Evolutionary conservation across 805 yeast species (phyloP), one percentile per base, ranked within the genome.

Genomic region (Candida manassasensis): DNA sequence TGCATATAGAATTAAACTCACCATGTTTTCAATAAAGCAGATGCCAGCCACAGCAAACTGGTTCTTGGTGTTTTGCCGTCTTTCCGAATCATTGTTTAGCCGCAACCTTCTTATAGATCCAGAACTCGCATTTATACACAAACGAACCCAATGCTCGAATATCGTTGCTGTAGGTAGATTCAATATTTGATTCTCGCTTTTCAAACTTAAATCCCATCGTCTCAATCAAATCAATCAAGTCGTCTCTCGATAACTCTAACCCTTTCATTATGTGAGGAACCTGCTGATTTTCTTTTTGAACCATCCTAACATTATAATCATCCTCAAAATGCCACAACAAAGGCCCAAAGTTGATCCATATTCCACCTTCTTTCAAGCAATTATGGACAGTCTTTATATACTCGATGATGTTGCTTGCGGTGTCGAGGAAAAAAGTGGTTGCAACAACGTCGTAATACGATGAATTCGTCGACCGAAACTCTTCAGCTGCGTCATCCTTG

Each of bases 281-380:
- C 7, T 16, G 27, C 10, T 49, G 44, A 19, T 56, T 49, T 3
- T 47, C 49, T 1, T 40, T 34, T 6, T 53, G 43, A 3, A 45
- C 47, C 34, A 41, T 34, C 7, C 38, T 21, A 7, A 56, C 48
- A 11, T 57, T 58, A 12, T 54, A 61, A 21, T 69, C 73, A 37
- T 71, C 73, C 45, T 81, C 88, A 49, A 70, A 78, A 54, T 83
- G 90, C 88, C 88, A 80, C 34, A 78, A 56, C 29, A 80, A 55
- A 0, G 86, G 87, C 0, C 88, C 88, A 49, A 77, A 73, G 47
- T 80, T 79, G 18, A 79, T 57, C 85, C 85, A 80, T 12, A 56
- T 37, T 0, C 82, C 85, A 15, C 55, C 59, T 0, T 52, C 49
- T 21, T 63, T 60, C 38, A 79, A 45, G 16, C 73, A 63, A 44